Conservation (phyloP, 306 rosid species). For the Acacia confusa region DNA sequence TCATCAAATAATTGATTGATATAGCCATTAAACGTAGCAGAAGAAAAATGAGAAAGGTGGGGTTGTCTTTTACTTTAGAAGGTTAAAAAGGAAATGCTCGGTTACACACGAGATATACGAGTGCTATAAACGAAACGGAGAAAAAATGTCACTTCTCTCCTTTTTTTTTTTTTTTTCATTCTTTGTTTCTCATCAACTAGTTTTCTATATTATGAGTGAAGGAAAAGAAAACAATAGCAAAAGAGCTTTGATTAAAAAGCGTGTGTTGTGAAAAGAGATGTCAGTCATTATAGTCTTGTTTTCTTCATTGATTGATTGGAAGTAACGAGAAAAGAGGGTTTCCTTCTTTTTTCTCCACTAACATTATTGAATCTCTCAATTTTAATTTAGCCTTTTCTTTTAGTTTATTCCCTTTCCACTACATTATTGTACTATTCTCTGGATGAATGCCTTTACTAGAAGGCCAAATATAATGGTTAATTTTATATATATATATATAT, state of each 20-base stretch:
- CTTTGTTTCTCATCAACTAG: constrained; percentile 30
- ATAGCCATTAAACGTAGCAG: background rate
- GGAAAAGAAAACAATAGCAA: constrained; percentile 12
- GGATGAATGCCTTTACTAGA: constrained; percentile 10
- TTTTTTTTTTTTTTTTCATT: background rate
- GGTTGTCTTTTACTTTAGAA: constrained; percentile 30
- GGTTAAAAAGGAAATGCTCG: constrained; percentile 8
- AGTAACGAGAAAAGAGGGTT: constrained; percentile 29
- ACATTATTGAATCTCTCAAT: constrained; percentile 7
- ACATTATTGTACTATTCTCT: constrained; percentile 20
- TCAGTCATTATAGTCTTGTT: constrained; percentile 33
- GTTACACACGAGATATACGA: background rate
- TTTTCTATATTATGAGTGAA: background rate
- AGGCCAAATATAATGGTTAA: constrained; percentile 20
- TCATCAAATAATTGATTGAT: background rate
- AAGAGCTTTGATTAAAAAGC: constrained; percentile 35
- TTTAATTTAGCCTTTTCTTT: constrained; percentile 24
- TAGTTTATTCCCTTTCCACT: constrained; percentile 20
- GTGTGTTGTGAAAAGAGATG: constrained; percentile 28
- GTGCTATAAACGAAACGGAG: constrained; percentile 23
- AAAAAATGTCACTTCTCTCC: constrained; percentile 6
- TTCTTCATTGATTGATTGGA: constrained; percentile 34
- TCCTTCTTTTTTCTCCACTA: constrained; percentile 2
- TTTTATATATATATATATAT: background rate
- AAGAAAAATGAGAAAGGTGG: background rate